Evolutionary conservation across 768 basidiomycete genomes (phyloP).

Genomic region (Tulasnella sp.): DNA sequence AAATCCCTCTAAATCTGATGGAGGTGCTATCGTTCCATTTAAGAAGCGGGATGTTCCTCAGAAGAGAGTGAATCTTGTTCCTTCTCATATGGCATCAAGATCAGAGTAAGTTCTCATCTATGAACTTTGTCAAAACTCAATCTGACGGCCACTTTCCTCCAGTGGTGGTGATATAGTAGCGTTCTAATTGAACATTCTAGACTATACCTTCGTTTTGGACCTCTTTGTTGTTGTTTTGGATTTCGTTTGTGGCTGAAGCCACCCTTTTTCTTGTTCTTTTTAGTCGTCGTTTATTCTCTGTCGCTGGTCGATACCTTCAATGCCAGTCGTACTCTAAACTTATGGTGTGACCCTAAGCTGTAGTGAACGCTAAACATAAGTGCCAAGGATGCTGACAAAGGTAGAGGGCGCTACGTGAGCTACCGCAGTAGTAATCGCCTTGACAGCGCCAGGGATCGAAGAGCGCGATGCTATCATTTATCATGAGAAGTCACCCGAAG

Average conservation of each 20-base stretch:
- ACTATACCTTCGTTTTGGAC: background rate
- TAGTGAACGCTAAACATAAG: too few species aligned
- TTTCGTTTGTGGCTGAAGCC: background rate
- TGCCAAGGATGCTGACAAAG: too few species aligned
- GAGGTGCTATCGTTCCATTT: slow-evolving; percentile 4
- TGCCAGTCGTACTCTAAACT: too few species aligned
- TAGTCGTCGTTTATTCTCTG: background rate
- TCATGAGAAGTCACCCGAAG: too few species aligned
- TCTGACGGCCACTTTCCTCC: background rate
- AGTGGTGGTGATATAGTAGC: slow-evolving; percentile 9
- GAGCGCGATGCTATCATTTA: too few species aligned
- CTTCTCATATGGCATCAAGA: background rate
- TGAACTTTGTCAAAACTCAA: background rate
- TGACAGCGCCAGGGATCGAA: too few species aligned
- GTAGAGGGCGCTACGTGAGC: too few species aligned
- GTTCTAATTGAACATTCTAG: background rate
- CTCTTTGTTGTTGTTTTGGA: background rate
- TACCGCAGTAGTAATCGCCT: too few species aligned
- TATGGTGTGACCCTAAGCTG: too few species aligned
- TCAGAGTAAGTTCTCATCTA: background rate
- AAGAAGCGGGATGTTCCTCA: background rate
- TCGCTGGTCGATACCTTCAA: background rate
- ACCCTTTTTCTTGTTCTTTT: background rate
- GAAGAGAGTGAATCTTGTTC: slow-evolving; percentile 4
- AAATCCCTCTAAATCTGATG: background rate